These are phyloP conservation scores for Lachnellula hyalina DNA, from an alignment of 2,329 filamentous ascomycete species.

Conservation along the genomic window DNA sequence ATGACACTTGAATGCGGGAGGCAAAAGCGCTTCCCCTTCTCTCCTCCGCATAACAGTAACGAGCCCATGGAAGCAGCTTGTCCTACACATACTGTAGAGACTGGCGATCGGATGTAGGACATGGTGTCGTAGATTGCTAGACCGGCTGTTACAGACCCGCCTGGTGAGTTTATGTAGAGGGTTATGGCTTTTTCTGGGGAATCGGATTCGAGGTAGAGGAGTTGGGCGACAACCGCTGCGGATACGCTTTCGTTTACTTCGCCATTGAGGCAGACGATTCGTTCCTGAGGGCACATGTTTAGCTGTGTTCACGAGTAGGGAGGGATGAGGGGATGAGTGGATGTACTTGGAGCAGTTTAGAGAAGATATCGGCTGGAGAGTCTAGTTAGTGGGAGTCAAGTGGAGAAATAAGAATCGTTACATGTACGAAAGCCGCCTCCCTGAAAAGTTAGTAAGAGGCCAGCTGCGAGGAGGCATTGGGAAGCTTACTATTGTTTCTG, in stretches of 20 bases:
- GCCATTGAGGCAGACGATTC: conserved; percentile 90
- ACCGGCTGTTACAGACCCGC: conserved; percentile 83
- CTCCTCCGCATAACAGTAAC: conserved; percentile 79
- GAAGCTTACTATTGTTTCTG: conserved; percentile 49
- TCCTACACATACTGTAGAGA: conserved; percentile 91
- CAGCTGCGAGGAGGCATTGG: conserved; percentile 22
- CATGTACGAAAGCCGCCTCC: conserved; percentile 73
- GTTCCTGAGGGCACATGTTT: conserved; percentile 52
- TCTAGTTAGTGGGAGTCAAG: conserved; percentile 24
- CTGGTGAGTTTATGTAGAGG: conserved; percentile 96
- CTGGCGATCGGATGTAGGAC: conserved; percentile 89
- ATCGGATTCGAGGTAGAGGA: conserved; percentile 97
- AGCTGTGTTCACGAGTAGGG: no score
- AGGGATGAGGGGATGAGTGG: not conserved
- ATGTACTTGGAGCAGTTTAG: conserved; percentile 65
- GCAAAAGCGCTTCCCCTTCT: conserved; percentile 77
- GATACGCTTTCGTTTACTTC: conserved; percentile 85
- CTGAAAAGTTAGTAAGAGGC: conserved; percentile 39
- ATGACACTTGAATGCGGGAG: conserved; percentile 93
- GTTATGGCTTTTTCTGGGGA: conserved; percentile 91
- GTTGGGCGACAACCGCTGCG: conserved; percentile 90
- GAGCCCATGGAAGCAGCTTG: conserved; percentile 95
- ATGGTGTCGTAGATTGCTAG: conserved; percentile 98
- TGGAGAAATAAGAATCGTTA: conserved; percentile 39
- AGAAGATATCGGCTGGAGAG: conserved; percentile 70